Evolutionary conservation across 1,284 basidiomycete species (phyloP).

Genomic region (Leccinum pachyderme): DNA sequence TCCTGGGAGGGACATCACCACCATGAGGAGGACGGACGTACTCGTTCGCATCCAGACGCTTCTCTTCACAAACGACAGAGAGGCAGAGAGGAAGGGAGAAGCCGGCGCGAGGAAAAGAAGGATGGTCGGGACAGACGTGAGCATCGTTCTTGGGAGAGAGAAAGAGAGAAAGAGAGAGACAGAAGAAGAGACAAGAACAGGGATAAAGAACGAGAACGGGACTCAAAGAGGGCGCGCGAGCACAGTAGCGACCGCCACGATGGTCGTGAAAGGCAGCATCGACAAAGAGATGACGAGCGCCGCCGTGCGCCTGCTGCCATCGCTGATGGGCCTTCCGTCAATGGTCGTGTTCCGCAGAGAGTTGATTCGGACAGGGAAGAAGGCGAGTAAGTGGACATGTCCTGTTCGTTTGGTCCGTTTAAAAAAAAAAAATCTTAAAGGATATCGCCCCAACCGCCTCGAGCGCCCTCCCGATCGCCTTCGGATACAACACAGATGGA

Average conservation of each 20-base stretch:
- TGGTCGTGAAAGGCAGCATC: slow-evolving; percentile 33
- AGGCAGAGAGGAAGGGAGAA: slow-evolving; percentile 61
- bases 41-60: slow-evolving; percentile 17
- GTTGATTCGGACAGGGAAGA: slow-evolving; percentile 66
- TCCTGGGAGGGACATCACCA: slow-evolving; percentile 58
- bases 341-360: slow-evolving; percentile 24
- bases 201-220: slow-evolving; percentile 16
- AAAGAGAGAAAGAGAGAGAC: slow-evolving; percentile 14
- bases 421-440: slow-evolving; percentile 36
- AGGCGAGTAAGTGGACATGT: slow-evolving; percentile 67
- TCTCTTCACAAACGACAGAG: slow-evolving; percentile 47
- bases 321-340: slow-evolving; percentile 17
- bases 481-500: slow-evolving; percentile 26
- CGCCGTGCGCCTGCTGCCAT: slow-evolving; percentile 18
- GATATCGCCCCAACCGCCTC: slow-evolving; percentile 55
- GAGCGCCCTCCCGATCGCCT: slow-evolving; percentile 27
- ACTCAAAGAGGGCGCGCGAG: slow-evolving; percentile 37
- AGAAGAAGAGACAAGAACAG: slow-evolving; percentile 10
- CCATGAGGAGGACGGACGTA: slow-evolving; percentile 39
- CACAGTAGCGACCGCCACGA: slow-evolving; percentile 40
- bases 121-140: slow-evolving; percentile 34
- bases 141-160: slow-evolving; percentile 31
- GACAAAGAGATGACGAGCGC: slow-evolving; percentile 33
- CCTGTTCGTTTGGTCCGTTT: slow-evolving; percentile 10
- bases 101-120: slow-evolving; percentile 37